Evolutionary conservation across 768 basidiomycete genomes (phyloP).

Genomic region (Lactarius hatsudake): DNA sequence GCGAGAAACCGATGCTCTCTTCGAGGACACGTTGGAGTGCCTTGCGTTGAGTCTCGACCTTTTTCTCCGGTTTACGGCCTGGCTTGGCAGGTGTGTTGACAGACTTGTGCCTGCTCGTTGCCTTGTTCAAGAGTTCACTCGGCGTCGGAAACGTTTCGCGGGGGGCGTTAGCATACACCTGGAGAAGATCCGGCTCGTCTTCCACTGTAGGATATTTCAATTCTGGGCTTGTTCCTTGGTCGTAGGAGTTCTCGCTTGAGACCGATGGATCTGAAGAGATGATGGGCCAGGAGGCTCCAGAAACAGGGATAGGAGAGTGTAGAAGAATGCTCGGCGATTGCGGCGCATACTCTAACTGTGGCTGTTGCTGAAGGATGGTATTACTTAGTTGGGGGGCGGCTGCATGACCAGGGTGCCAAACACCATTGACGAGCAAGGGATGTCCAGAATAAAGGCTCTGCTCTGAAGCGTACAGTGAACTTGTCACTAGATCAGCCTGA

Average conservation of each 20-base stretch:
- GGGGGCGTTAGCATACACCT: slow-evolving; percentile 29
- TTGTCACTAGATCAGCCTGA: slow-evolving; percentile 3
- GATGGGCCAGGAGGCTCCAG: slow-evolving; percentile 21
- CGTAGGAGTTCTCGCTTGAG: slow-evolving; percentile 3
- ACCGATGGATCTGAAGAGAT: slow-evolving; percentile 16
- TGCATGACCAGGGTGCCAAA: slow-evolving; percentile 18
- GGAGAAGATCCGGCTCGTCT: slow-evolving; percentile 22
- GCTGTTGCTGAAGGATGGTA: background rate
- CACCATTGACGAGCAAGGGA: slow-evolving; percentile 11
- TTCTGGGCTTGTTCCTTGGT: background rate
- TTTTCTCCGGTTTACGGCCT: slow-evolving; percentile 19
- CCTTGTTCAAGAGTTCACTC: slow-evolving; percentile 54
- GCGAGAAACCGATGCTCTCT: slow-evolving; percentile 52
- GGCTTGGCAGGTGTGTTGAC: slow-evolving; percentile 11
- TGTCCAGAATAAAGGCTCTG: slow-evolving; percentile 12
- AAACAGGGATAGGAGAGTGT: slow-evolving; percentile 27
- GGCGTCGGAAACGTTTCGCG: slow-evolving; percentile 55
- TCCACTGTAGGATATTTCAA: background rate
- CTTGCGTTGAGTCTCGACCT: slow-evolving; percentile 50
- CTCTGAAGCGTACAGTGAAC: slow-evolving; percentile 7
- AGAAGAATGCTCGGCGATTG: slow-evolving; percentile 16
- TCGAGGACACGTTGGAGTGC: slow-evolving; percentile 57
- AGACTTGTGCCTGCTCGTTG: slow-evolving; percentile 27
- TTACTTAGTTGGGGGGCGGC: background rate
- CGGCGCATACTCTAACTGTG: slow-evolving; percentile 13